phyloP scores from a whole-genome alignment of 2,329 filamentous ascomycete species.

The Xylariomycetidae sp. region DNA sequence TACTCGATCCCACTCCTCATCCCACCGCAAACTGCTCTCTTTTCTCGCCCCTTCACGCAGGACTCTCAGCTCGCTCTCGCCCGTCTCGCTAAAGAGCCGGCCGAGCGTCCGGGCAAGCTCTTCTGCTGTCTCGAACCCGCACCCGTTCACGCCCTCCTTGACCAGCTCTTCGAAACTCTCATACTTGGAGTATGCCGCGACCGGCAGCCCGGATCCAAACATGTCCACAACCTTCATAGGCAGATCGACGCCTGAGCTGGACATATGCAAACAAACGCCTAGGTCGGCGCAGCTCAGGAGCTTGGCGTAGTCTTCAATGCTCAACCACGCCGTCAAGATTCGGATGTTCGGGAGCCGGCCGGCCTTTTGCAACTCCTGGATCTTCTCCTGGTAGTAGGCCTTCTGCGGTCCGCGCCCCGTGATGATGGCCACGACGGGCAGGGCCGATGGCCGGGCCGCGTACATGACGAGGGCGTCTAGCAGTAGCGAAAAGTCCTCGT shows the following conservation, averaged over 20 bases:
- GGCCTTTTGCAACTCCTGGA: conserved; percentile 53
- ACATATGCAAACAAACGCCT: conserved; percentile 86
- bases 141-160: conserved; percentile 76
- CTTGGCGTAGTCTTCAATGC: conserved; percentile 73
- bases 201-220: conserved; percentile 91
- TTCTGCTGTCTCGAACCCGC: conserved; percentile 68
- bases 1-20: conserved; percentile 85
- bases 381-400: conserved; percentile 62
- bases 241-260: conserved; percentile 88
- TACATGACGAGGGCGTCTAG: conserved; percentile 77
- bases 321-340: conserved; percentile 79
- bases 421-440: conserved; percentile 85
- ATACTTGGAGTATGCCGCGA: conserved; percentile 79
- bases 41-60: conserved; percentile 64
- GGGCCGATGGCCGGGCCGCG: conserved; percentile 45
- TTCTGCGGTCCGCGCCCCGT: conserved; percentile 91
- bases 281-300: conserved; percentile 82
- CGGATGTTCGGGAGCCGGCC: conserved; percentile 64
- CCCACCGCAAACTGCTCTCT: conserved; percentile 77
- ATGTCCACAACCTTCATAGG: conserved; percentile 99
- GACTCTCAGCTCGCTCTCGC: conserved; percentile 46
- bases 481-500: conserved; percentile 88
- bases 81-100: conserved; percentile 53
- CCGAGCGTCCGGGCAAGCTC: conserved; percentile 59
- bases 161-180: conserved; percentile 90